Evolutionary conservation across 2,329 filamentous ascomycete genomes (phyloP).

Genomic region (Emmonsia crescens): DNA sequence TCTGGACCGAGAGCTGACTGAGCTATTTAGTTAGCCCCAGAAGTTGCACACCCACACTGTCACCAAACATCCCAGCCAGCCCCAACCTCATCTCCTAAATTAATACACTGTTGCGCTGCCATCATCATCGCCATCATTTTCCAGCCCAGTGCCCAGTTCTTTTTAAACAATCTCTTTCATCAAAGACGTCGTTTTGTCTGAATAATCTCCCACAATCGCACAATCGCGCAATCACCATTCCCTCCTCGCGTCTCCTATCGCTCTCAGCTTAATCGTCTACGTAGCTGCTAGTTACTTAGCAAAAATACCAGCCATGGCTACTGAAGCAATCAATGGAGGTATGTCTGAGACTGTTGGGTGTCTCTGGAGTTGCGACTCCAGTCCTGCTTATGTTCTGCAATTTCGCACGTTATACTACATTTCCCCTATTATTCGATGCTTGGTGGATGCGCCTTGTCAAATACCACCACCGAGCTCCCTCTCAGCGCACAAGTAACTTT

Average conservation of each 20-base stretch:
- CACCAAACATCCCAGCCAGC: neutral
- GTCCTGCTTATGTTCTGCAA: neutral
- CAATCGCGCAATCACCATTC: neutral
- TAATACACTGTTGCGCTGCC: neutral
- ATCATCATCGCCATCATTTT: neutral
- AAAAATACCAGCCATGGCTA: neutral
- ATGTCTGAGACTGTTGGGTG: neutral
- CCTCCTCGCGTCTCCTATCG: neutral
- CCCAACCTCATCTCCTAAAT: neutral
- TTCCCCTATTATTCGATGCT: neutral
- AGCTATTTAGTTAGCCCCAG: neutral
- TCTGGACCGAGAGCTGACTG: neutral
- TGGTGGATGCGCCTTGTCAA: neutral
- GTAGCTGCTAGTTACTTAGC: neutral
- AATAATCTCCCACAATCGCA: neutral
- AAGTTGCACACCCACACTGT: too few relatives aligned
- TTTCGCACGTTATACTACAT: neutral
- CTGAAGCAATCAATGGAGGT: conserved; percentile 1
- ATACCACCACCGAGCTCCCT: neutral
- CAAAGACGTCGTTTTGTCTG: neutral
- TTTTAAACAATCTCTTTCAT: neutral
- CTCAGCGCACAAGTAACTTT: neutral
- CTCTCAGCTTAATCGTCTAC: neutral
- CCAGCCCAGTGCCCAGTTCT: neutral
- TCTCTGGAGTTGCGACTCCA: neutral